Conservation (phyloP, 257 asterid genomes). For the Solanum sejunctum region DNA sequence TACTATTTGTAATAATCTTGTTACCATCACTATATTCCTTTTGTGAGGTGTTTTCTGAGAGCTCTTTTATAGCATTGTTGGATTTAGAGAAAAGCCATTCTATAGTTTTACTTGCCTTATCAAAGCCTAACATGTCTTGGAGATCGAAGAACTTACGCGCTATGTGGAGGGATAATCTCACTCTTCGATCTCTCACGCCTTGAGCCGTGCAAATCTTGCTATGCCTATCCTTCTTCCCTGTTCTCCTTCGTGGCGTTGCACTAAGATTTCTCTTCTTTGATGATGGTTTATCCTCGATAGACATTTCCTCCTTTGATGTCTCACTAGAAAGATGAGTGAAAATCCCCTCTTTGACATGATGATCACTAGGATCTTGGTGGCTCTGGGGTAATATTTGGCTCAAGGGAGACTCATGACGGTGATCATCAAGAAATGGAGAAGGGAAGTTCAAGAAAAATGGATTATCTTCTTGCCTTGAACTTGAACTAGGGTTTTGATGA, state of each 20-base stretch:
- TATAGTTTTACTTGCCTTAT: conserved; percentile 68
- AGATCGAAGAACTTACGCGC: conserved; percentile 74
- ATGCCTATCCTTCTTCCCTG: conserved; percentile 64
- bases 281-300: neutral
- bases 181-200: conserved; percentile 57
- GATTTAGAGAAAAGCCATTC: conserved; percentile 63
- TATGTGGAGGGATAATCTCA: conserved; percentile 56
- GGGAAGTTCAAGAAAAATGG: conserved; percentile 27
- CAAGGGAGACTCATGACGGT: conserved; percentile 22
- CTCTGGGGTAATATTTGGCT: conserved; percentile 25
- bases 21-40: neutral
- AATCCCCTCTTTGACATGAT: neutral
- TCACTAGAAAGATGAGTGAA: neutral
- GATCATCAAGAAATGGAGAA: conserved; percentile 38
- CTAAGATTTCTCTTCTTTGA: conserved; percentile 15
- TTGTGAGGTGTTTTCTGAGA: conserved; percentile 13
- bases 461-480: conserved; percentile 6
- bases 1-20: neutral
- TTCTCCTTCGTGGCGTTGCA: conserved; percentile 21
- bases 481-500: conserved; percentile 19
- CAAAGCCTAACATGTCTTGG: conserved; percentile 64
- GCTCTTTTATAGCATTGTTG: conserved; percentile 41
- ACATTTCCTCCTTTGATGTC: neutral
- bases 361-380: neutral
- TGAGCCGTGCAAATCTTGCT: conserved; percentile 78